Evolutionary conservation across 169 alveolate species (phyloP).

Genomic region (Eimeria brunetti): DNA sequence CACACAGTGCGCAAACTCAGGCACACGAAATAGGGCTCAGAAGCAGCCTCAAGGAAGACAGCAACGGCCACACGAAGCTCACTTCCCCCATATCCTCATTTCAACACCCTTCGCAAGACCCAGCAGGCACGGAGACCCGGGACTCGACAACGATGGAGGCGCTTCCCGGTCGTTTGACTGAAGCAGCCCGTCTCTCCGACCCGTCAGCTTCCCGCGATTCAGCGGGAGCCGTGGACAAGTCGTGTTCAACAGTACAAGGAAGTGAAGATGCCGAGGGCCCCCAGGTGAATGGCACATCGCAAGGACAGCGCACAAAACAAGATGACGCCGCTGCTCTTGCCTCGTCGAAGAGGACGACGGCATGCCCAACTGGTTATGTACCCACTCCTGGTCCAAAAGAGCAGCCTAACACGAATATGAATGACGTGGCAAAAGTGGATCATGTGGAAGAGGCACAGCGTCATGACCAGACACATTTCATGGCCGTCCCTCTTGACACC

Average conservation of each 20-base stretch:
- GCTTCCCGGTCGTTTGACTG: constrained; percentile 27
- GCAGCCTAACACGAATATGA: constrained; percentile 69
- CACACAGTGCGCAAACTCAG: constrained; percentile 58
- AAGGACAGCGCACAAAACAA: background rate
- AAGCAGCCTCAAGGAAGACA: background rate
- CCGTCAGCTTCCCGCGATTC: background rate
- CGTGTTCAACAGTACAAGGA: background rate
- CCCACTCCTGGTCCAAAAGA: constrained; percentile 73
- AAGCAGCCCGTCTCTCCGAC: constrained; percentile 33
- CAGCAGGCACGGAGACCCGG: constrained; percentile 54
- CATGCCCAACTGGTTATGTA: constrained; percentile 43
- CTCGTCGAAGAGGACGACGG: constrained; percentile 42
- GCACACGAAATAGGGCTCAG: constrained; percentile 16
- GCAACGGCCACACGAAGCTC: background rate
- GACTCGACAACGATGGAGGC: constrained; percentile 65
- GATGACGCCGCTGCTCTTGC: background rate
- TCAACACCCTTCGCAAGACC: constrained; percentile 56
- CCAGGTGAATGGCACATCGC: constrained; percentile 20
- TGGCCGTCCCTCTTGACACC: constrained; percentile 62
- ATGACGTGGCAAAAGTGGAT: constrained; percentile 61
- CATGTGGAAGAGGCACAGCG: constrained; percentile 70
- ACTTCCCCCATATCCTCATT: constrained; percentile 14
- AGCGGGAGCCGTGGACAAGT: background rate
- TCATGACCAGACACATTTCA: constrained; percentile 67
- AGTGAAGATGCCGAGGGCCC: background rate